Conservation (phyloP, 345 rosid species). For the Hibiscus syriacus region DNA sequence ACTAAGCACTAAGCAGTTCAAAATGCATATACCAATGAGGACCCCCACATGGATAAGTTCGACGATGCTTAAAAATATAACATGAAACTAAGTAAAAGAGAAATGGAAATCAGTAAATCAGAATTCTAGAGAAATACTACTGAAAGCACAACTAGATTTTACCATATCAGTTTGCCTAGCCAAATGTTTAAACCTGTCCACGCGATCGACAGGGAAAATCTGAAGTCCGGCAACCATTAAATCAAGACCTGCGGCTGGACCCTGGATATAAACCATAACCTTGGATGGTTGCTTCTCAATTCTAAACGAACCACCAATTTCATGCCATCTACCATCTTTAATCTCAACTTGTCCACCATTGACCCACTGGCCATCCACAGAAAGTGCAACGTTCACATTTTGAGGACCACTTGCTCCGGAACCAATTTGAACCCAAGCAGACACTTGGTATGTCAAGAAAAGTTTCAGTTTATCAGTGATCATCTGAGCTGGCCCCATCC, state of each 20-base stretch:
- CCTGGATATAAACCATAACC: constrained; percentile 79
- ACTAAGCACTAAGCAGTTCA: too few species aligned
- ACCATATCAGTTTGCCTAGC: constrained; percentile 64
- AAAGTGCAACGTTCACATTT: constrained; percentile 74
- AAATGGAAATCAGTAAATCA: too few species aligned
- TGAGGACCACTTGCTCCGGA: constrained; percentile 51
- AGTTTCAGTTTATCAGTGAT: constrained; percentile 66
- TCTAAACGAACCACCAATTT: constrained; percentile 80
- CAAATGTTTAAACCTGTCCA: constrained; percentile 52
- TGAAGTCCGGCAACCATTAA: constrained; percentile 79
- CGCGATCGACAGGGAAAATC: constrained; percentile 66
- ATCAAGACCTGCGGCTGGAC: constrained; percentile 71
- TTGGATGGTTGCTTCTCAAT: constrained; percentile 75
- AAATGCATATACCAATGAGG: too few species aligned
- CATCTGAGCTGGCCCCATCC: too few species aligned
- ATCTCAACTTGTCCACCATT: too few species aligned
- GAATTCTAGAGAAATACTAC: too few species aligned
- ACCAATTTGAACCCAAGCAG: constrained; percentile 82
- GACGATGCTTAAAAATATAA: too few species aligned
- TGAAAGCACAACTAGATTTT: constrained; percentile 3
- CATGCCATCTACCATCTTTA: constrained; percentile 70
- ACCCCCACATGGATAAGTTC: too few species aligned
- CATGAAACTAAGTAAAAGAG: too few species aligned
- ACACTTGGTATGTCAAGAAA: constrained; percentile 80
- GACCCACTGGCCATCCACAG: constrained; percentile 76